These are phyloP conservation scores for Raddia guianensis DNA, from an alignment of 176 grass and related monocot genomes.

Conservation along the genomic window DNA sequence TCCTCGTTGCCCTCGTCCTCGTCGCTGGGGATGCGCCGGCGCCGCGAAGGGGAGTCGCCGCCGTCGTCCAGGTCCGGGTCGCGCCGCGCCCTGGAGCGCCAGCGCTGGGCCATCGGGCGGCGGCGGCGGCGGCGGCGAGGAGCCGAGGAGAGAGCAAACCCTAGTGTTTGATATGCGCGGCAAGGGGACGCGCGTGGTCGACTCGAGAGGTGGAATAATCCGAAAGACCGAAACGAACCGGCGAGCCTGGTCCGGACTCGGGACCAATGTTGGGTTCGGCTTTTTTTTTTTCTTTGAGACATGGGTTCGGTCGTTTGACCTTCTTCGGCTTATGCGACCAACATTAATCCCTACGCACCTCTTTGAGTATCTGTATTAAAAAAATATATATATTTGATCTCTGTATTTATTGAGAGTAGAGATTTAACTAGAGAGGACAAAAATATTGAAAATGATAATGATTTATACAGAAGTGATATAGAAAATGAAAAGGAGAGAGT, in stretches of 20 bases:
- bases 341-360: too few species aligned
- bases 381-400: too few species aligned
- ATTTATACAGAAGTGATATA: too few species aligned
- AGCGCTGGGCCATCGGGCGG: constrained; percentile 54
- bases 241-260: neutral
- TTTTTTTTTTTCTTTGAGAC: too few species aligned
- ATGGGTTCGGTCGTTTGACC: too few species aligned
- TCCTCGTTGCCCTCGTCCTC: constrained; percentile 86
- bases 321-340: too few species aligned
- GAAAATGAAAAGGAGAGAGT: too few species aligned
- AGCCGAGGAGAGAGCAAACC: constrained; percentile 32
- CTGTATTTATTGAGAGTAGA: too few species aligned
- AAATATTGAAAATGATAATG: too few species aligned
- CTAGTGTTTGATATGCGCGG: constrained; percentile 40
- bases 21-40: constrained; percentile 24
- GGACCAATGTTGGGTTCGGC: too few species aligned
- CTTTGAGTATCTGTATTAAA: too few species aligned
- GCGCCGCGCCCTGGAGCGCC: constrained; percentile 47
- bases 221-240: neutral
- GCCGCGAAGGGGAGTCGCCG: neutral
- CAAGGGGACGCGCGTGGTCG: neutral
- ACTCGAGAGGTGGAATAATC: neutral
- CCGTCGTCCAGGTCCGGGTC: constrained; percentile 45
- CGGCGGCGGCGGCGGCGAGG: neutral
- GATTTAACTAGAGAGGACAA: too few species aligned